Evolutionary conservation across 768 basidiomycete species (phyloP).

Genomic region (Hygrocybe coccinea): DNA sequence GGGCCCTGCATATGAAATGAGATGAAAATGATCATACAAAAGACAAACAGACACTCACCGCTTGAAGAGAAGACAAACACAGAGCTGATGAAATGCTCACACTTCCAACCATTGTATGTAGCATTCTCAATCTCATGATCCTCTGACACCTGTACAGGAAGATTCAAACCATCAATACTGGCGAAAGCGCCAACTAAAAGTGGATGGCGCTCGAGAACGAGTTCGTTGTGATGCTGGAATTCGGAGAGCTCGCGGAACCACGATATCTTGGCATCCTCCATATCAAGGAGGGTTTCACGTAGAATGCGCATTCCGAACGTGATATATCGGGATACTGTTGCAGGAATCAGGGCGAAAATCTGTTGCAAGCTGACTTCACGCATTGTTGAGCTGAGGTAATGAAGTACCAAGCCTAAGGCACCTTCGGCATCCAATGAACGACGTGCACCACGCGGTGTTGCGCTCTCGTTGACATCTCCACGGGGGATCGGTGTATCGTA

Average conservation of each 20-base stretch:
- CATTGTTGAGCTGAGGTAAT: constrained; percentile 42
- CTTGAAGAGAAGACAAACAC: constrained; percentile 28
- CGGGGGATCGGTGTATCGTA: constrained; percentile 28
- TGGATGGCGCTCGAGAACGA: constrained; percentile 30
- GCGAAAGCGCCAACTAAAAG: constrained; percentile 37
- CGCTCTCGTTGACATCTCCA: constrained; percentile 18
- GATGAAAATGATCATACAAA: background rate
- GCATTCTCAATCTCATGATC: constrained; percentile 41
- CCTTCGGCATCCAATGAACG: constrained; percentile 38
- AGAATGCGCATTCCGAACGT: constrained; percentile 30
- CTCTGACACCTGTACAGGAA: constrained; percentile 28
- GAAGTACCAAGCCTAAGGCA: constrained; percentile 38
- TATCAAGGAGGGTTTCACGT: constrained; percentile 20
- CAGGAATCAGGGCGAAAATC: constrained; percentile 44
- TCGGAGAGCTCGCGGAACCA: constrained; percentile 25
- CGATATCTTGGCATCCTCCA: constrained; percentile 24
- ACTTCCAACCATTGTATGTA: constrained; percentile 43
- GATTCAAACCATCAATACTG: constrained; percentile 36
- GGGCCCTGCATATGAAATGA: constrained; percentile 21
- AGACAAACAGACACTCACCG: constrained; percentile 12
- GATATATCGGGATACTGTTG: constrained; percentile 30
- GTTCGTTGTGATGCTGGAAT: constrained; percentile 21
- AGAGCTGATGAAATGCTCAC: constrained; percentile 34
- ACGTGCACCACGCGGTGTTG: constrained; percentile 18
- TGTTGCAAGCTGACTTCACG: constrained; percentile 36